Percentiles rank a stretch among this genome's conserved stretches.
phyloP scores from a whole-genome alignment of 2,329 filamentous ascomycete species.

The Blastomyces percursus region DNA sequence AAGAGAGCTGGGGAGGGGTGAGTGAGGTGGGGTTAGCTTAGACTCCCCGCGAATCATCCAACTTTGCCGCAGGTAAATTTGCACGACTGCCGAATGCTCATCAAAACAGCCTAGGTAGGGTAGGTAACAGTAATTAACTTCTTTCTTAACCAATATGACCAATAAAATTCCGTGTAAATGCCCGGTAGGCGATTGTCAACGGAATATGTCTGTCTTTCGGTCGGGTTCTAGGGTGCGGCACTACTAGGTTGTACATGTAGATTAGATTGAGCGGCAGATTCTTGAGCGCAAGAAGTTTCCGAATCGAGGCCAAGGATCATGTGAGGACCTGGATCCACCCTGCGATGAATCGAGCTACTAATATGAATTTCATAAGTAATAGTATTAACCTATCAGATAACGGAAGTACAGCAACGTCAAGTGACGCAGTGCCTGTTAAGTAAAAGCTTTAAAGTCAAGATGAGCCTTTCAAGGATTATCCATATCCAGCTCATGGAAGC shows the following conservation, averaged over 20 bases:
- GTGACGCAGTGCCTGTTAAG: background rate
- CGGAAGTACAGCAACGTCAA: background rate
- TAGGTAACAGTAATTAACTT: background rate
- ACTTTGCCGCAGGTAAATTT: background rate
- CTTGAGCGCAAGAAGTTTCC: background rate
- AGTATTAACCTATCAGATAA: conserved; percentile 1
- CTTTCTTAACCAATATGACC: background rate
- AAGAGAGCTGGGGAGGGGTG: background rate
- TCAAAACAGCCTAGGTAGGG: background rate
- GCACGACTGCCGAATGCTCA: background rate
- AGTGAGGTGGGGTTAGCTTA: too few relatives aligned
- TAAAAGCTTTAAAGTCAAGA: background rate
- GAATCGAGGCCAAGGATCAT: background rate
- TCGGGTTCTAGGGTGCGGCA: background rate
- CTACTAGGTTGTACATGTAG: background rate
- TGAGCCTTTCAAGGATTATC: background rate
- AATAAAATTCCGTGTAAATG: background rate
- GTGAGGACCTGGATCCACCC: background rate
- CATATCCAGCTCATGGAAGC: background rate
- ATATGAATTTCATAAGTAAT: background rate
- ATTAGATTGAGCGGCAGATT: too few relatives aligned
- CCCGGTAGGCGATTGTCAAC: background rate
- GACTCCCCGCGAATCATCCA: background rate
- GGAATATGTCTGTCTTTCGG: background rate
- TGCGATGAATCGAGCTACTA: background rate